Evolutionary conservation across 2,329 filamentous ascomycete species (phyloP).

Genomic region (Clarireedia hainanense): DNA sequence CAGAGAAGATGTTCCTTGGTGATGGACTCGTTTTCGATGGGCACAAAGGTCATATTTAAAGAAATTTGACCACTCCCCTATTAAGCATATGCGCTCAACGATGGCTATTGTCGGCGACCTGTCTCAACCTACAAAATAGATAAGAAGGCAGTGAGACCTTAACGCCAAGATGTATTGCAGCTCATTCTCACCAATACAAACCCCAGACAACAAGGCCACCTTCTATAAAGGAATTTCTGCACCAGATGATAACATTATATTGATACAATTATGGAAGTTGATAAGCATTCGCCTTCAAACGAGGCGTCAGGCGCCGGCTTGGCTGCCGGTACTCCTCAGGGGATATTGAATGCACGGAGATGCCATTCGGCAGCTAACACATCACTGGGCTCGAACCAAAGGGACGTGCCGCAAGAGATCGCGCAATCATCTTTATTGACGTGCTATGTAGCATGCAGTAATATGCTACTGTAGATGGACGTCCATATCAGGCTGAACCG

Average conservation of each 20-base stretch:
- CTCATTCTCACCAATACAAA: not conserved
- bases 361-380: slow-evolving; percentile 3
- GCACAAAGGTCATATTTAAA: not conserved
- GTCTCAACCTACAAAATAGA: not conserved
- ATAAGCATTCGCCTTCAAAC: not conserved
- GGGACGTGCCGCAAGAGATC: not conserved
- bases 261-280: slow-evolving; percentile 4
- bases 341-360: not conserved
- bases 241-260: not conserved
- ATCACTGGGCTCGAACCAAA: not conserved
- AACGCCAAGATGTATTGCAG: not conserved
- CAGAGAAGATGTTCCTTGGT: not conserved
- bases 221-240: not conserved
- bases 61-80: not conserved
- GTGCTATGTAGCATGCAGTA: not conserved
- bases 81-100: not conserved
- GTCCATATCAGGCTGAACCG: slow-evolving; percentile 7
- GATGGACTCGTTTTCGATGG: not conserved
- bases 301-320: not conserved
- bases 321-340: not conserved
- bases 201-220: not conserved
- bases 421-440: not conserved
- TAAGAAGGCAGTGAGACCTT: not conserved
- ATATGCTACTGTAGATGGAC: not conserved
- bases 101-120: not conserved